A percentile compares a stretch with the other conserved stretches of the same genome.
phyloP scores from a whole-genome alignment of 441 rosid species.

The Corymbia citriodora region DNA sequence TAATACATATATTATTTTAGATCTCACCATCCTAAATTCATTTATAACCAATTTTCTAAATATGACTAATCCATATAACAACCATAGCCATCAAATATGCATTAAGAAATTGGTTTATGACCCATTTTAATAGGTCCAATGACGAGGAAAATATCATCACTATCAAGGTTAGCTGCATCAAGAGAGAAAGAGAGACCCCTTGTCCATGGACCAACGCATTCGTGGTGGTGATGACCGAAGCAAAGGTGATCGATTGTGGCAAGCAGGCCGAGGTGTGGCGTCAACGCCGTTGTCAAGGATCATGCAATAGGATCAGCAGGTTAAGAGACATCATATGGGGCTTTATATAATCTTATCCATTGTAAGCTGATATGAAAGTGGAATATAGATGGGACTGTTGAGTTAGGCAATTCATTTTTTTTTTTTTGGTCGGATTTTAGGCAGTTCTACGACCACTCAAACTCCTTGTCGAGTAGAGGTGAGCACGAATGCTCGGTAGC shows the following conservation, averaged over 20 bases:
- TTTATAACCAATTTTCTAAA: neutral
- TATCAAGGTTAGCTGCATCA: neutral
- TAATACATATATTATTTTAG: no score
- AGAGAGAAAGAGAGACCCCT: neutral
- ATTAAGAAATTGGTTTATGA: neutral
- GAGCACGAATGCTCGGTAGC: neutral
- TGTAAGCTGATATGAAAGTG: neutral
- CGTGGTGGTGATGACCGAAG: neutral
- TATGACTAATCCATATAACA: no score
- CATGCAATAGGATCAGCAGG: neutral
- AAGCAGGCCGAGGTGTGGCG: neutral
- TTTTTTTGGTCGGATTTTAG: no score
- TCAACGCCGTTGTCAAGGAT: neutral
- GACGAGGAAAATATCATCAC: accelerated
- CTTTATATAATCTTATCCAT: neutral
- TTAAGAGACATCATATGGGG: accelerated
- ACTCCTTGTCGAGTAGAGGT: neutral
- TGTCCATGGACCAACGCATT: neutral
- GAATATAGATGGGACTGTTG: neutral
- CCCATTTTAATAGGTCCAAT: no score
- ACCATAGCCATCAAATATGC: no score
- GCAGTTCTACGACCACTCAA: neutral
- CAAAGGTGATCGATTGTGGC: neutral
- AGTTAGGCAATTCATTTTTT: neutral
- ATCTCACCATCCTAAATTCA: no score